Base-by-base conservation (phyloP, 2,329 filamentous ascomycete species). In the Hymenoscyphus fructigenus region DNA sequence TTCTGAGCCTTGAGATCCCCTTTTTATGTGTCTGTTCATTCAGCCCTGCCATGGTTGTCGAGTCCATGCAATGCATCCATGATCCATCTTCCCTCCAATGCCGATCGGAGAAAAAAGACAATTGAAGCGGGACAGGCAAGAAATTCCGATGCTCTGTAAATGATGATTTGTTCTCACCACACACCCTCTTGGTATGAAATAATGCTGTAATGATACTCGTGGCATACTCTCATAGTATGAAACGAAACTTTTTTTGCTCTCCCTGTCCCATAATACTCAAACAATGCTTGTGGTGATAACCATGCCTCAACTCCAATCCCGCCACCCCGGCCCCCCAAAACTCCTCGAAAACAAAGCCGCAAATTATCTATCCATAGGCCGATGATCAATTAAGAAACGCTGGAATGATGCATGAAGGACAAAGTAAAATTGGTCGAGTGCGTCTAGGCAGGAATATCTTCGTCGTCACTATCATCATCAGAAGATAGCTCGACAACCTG, bases 401-500 rank as follows among this genome's bases (percentile, higher is more conserved):
- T 23, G 44, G 26, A 44, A 50, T 50, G 44, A 50, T 50, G 44
- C 44, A 50, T 26, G 20, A 12, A 50, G 44, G n/a, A 23, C 44
- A 50, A 50, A 23, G 2, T 23, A 50, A 6, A 50, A 23, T 1
- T 26, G 20, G 10, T 15, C 5, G 20, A 50, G n/a, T 50, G 44
- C 44, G n/a, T 50, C 44, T 57, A 57, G 15, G 53, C 53, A 29
- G 53, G 53, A n/a, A 57, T 57, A 32, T 57, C 53, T 17, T 57
- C 53, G 14, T 57, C 53, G 17, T 57, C 50, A 10, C 28, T 29
- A 29, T 56, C 53, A 32, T 57, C 53, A 34, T 34, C 29, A 34
- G 53, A 57, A 57, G 26, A 28, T 28, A 28, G 17, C 15, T 34
- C 29, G 14, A 57, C 53, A 12, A 57, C 26, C 26, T 57, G 23